Conservation (phyloP, 1,284 basidiomycete species). For the Mycosarcoma maydis region DNA sequence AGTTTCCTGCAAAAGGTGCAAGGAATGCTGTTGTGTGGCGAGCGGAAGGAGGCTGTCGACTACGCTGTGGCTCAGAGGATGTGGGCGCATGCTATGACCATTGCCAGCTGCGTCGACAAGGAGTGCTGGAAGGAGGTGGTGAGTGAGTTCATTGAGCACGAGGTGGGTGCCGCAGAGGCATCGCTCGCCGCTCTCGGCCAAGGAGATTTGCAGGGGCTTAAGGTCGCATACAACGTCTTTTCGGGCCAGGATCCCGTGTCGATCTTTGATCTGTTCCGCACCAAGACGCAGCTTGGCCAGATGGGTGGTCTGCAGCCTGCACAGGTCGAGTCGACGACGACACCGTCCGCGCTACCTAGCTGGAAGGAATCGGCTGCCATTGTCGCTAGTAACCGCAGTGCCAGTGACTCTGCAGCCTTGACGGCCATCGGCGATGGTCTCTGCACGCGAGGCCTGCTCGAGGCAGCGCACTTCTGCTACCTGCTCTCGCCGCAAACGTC, state of each 20-base stretch:
- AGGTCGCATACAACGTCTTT: constrained; percentile 63
- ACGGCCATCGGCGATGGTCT: constrained; percentile 88
- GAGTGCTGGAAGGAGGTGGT: constrained; percentile 93
- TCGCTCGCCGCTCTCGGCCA: constrained; percentile 16
- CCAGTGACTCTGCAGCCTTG: constrained; percentile 75
- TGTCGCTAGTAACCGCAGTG: constrained; percentile 79
- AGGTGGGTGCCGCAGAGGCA: constrained; percentile 70
- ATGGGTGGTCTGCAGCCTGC: constrained; percentile 28
- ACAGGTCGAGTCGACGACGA: constrained; percentile 69
- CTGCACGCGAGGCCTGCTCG: constrained; percentile 76
- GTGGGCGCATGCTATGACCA: constrained; percentile 96
- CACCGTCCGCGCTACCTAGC: constrained; percentile 73
- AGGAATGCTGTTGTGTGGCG: constrained; percentile 71
- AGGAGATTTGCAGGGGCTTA: constrained; percentile 57
- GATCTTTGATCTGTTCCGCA: constrained; percentile 58
- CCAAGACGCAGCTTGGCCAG: constrained; percentile 46
- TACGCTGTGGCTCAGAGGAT: constrained; percentile 86
- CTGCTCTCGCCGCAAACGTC: constrained; percentile 86
- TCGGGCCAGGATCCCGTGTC: constrained; percentile 56
- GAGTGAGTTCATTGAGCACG: constrained; percentile 82
- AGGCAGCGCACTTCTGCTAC: constrained; percentile 92
- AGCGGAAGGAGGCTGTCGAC: constrained; percentile 85
- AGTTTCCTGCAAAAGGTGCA: constrained; percentile 60
- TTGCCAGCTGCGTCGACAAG: constrained; percentile 90
- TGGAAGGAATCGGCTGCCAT: constrained; percentile 90